Evolutionary conservation across 176 grass and related monocot species (phyloP), one percentile per base, ranked within the genome.

Genomic region (Hordeum marinum): DNA sequence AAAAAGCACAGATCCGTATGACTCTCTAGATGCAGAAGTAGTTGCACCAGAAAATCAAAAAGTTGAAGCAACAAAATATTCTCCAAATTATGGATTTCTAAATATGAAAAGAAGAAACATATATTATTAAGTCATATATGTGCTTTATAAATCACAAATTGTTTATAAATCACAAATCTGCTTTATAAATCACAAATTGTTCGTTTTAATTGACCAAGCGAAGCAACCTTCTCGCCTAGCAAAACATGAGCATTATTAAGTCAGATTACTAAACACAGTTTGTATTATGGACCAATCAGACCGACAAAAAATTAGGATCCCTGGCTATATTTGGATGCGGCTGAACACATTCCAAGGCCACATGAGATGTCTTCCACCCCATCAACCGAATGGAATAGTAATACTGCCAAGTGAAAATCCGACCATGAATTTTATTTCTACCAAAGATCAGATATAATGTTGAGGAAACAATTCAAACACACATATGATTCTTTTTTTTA

Each of bases 311-410:
- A 46, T 46, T 13, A 46, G 43, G 43, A 14, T 14, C 43, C 43
- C 43, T 0, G 4, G 13, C 43, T 12, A 46, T 46, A 46, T 46
- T 46, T 46, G 4, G 12, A 46, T 46, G 43, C 1, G 43, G 13
- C 43, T 46, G 43, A 46, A 46, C 43, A 14, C 43, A 5, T 46
- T 46, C 43, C 12, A 5, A 46, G 43, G 12, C 43, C 43, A 46
- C 43, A 46, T 46, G 12, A 46, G 43, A 95, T 67, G 90, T 90
- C 73, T 90, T 91, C 73, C 90, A 68, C 46, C 93, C 93, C 93
- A 95, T 95, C 85, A 90, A 71, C 59, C 83, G 88, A 76, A 95
- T 72, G 72, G 92, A 95, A 80, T 95, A 92, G 60, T 92, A 95
- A 52, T 95, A 92, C 93, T 92, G 69, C 17, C 29, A 29, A 29